Evolutionary conservation across 2,329 filamentous ascomycete species (phyloP), one percentile per base, ranked within the genome.

Genomic region (Thielaviopsis cerberus): DNA sequence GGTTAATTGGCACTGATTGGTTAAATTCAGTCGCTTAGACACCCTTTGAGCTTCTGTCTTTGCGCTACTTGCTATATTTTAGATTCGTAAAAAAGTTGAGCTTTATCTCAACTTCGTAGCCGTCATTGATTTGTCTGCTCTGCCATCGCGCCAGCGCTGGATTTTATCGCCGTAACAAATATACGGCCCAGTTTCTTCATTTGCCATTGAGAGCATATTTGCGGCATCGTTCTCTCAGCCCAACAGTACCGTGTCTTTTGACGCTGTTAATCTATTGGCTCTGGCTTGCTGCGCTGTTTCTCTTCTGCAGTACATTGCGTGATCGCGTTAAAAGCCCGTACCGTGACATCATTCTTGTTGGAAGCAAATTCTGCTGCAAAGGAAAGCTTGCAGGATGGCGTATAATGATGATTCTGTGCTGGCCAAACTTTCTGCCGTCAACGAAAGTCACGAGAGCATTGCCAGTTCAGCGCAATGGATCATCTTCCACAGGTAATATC

Each of bases 381-480:
- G 26, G 8, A 24, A 34, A 48, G 4, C 34, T 53, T 27, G 22
- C 64, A 70, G 60, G 61, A 96, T 98, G 91, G 84, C 92, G 52
- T 97, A 95, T 73, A 92, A 86, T 64, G 90, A 97, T 71, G 92
- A 98, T 73, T 87, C 89, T 53, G 89, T 98, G 58, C 82, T 90
- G 69, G 88, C 91, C 57, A 96, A 96, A 74, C 83, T 98, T 57
- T 94, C 90, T 30, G 88, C 89, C 50, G 80, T 98, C 62, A 96
- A 95, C 71, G 94, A 98, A 72, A 94, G 89, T 11, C 91, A 98
- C 69, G 92, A 98, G 69, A 94, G 89, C 72, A 97, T 98, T 67
- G 81, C 94, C 61, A 91, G 88, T 37, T 90, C 94, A 62, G 89
- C 92, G 59, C 91, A 97, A 82, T 98, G 94, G 94, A 92, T 98